Evolutionary conservation across 2,329 filamentous ascomycete genomes (phyloP).

Genomic region (Xylariales sp.): DNA sequence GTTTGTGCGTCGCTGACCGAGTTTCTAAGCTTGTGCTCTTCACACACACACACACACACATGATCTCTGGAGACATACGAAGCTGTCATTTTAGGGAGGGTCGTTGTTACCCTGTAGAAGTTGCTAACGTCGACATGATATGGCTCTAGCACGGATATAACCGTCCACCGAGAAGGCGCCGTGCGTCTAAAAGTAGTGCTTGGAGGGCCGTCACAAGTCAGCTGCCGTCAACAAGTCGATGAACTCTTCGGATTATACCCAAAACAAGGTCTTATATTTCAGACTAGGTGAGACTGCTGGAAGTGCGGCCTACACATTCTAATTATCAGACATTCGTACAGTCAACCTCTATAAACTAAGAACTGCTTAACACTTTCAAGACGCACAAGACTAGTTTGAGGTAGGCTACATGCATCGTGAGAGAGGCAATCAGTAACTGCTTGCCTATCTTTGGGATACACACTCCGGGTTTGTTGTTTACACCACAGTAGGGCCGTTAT

Average conservation of each 20-base stretch:
- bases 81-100: neutral
- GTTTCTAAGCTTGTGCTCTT: neutral
- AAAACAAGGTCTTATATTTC: neutral
- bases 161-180: conserved; percentile 2
- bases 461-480: conserved; percentile 1
- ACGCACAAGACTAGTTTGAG: conserved; percentile 5
- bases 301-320: neutral
- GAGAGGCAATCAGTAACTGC: conserved; percentile 12
- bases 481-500: conserved; percentile 3
- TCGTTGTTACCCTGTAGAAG: conserved; percentile 12
- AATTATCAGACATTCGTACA: neutral
- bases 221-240: conserved; percentile 5
- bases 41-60: neutral
- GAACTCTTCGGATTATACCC: neutral
- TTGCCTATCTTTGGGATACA: conserved; percentile 4
- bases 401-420: conserved; percentile 26
- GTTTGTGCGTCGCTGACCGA: conserved; percentile 23
- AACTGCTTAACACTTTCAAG: conserved; percentile 3
- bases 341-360: neutral
- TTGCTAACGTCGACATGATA: neutral
- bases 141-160: conserved; percentile 8
- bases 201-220: conserved; percentile 3
- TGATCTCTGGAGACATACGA: neutral
- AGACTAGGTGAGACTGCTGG: neutral
- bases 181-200: conserved; percentile 4